phyloP scores from a whole-genome alignment of 805 yeast species.

The Candida easanensis region DNA sequence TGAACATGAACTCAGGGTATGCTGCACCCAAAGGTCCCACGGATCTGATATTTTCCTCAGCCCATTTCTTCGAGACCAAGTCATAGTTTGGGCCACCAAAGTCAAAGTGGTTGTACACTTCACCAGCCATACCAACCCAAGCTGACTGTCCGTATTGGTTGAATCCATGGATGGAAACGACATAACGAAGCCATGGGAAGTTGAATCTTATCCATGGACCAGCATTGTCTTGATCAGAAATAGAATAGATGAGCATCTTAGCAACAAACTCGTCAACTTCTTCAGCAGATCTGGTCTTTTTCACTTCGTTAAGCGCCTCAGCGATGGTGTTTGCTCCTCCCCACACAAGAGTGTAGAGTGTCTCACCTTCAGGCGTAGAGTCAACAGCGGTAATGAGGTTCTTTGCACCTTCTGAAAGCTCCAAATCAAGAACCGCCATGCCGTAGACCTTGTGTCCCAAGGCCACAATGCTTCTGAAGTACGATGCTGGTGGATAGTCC shows the following conservation, averaged over 20 bases:
- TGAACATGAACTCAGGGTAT: slow-evolving; percentile 25
- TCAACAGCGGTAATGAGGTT: slow-evolving; percentile 27
- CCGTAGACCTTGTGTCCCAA: slow-evolving; percentile 29
- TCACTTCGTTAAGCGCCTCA: slow-evolving; percentile 28
- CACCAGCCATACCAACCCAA: slow-evolving; percentile 34
- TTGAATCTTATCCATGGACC: slow-evolving; percentile 33
- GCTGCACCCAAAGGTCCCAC: slow-evolving; percentile 29
- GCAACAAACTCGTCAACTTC: slow-evolving; percentile 17
- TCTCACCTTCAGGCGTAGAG: slow-evolving; percentile 15
- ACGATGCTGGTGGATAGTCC: slow-evolving; percentile 27
- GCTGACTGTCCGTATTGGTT: slow-evolving; percentile 29
- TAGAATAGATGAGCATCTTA: slow-evolving; percentile 28
- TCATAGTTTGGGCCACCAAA: slow-evolving; percentile 28
- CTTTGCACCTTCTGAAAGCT: slow-evolving; percentile 27
- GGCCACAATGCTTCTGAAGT: slow-evolving; percentile 26
- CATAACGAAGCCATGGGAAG: slow-evolving; percentile 27
- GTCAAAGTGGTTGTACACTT: slow-evolving; percentile 23
- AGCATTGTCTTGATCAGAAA: slow-evolving; percentile 33
- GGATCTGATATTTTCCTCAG: slow-evolving; percentile 21
- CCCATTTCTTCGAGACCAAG: slow-evolving; percentile 26
- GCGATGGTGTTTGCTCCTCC: slow-evolving; percentile 33
- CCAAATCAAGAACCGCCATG: slow-evolving; percentile 17
- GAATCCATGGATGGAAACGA: slow-evolving; percentile 29
- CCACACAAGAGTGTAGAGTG: slow-evolving; percentile 28
- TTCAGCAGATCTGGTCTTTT: slow-evolving; percentile 13